Base-by-base conservation (phyloP, 1,139 yeast species). In the Suhomyces taliae region DNA sequence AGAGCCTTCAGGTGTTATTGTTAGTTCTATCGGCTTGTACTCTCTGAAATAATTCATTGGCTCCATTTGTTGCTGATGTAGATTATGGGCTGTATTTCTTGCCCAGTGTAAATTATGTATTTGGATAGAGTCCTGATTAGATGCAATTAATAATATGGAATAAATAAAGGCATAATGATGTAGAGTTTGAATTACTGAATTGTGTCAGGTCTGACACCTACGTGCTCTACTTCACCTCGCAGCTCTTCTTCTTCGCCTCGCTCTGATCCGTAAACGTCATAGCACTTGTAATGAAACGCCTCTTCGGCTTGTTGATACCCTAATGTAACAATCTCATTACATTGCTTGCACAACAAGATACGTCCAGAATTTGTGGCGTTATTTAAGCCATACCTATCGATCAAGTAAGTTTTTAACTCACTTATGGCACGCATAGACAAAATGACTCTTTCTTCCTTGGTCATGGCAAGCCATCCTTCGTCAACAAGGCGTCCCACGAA, bases 271-370 rank as follows among this genome's bases (percentile, higher is more conserved):
- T 37, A 46, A 12, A 74, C 65, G 45, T 70, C 79, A 43, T 67
- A 67, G 59, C 90, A 83, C 44, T 64, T 65, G 40, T 64, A 61
- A 59, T 84, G 90, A 57, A 81, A 78, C 24, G 78, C 56, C 51
- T 83, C 74, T 1, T 55, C 59, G 19, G 65, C 66, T 0, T 59
- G 51, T 54, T 81, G 74, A 6, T 65, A 55, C 0, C 90, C 90
- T 41, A 74, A 52, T 0, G 88, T 83, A 7, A 82, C 79, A 11
- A 83, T 64, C 34, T 76, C 81, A n/a, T 68, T 64, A 61, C 90
- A 85, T 15, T 79, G 82, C 27, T 56, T 53, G 56, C 91, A 85
- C 9, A 58, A 34, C 7, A 71, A 61, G 1, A 83, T 58, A 27
- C 73, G 67, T 2, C 82, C 85, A 32, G 65, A 64, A 6, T 62